Evolutionary conservation across 2,329 filamentous ascomycete genomes (phyloP).

Genomic region (Penicillium sp.): DNA sequence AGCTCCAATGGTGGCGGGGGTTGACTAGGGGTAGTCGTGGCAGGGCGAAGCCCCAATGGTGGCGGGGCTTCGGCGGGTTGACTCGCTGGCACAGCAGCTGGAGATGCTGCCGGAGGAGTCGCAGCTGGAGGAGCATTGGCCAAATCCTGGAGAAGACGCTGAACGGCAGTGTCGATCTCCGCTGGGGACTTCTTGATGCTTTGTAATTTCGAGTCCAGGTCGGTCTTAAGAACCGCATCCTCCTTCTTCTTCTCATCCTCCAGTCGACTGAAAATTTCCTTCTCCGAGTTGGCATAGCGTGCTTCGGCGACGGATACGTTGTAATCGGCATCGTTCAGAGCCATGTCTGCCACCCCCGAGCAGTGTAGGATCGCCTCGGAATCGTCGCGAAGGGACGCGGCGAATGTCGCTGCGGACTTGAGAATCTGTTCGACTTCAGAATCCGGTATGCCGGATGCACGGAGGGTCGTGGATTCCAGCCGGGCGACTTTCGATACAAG

Average conservation of each 20-base stretch:
- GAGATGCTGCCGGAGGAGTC: conserved; percentile 6
- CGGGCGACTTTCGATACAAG: conserved; percentile 49
- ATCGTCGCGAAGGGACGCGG: conserved; percentile 47
- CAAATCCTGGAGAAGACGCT: conserved; percentile 43
- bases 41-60: no score
- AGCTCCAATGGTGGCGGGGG: conserved; percentile 23
- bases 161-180: conserved; percentile 42
- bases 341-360: conserved; percentile 54
- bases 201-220: conserved; percentile 46
- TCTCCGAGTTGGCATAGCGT: conserved; percentile 48
- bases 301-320: conserved; percentile 60
- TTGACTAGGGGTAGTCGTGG: conserved; percentile 17
- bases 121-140: conserved; percentile 29
- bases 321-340: conserved; percentile 57
- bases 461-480: conserved; percentile 39
- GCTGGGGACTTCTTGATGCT: conserved; percentile 46
- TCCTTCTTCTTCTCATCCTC: conserved; percentile 54
- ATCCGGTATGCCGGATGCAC: conserved; percentile 37
- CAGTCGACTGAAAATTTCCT: conserved; percentile 47
- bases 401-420: conserved; percentile 40
- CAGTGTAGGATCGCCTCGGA: conserved; percentile 52
- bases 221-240: conserved; percentile 50
- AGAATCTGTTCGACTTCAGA: conserved; percentile 44
- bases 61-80: conserved; percentile 23
- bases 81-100: conserved; percentile 4